Evolutionary conservation across 768 basidiomycete genomes (phyloP).

Genomic region (Baorangia bicolor): DNA sequence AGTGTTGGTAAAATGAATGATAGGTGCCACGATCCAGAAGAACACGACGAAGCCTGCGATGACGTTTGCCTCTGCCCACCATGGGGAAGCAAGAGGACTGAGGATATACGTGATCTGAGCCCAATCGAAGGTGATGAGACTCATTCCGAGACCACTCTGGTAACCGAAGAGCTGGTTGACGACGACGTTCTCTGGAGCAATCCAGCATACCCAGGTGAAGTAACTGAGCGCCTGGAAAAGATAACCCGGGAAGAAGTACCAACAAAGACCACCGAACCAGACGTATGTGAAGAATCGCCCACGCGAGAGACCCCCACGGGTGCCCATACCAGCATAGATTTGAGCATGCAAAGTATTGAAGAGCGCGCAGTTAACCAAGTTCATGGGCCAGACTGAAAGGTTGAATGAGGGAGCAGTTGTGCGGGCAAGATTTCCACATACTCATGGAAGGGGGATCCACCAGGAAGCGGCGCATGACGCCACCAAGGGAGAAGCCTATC

Average conservation of each 20-base stretch:
- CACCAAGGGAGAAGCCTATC: conserved; percentile 63
- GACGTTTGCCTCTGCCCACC: conserved; percentile 43
- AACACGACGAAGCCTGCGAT: conserved; percentile 37
- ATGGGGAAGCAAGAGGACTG: conserved; percentile 35
- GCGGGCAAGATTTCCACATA: conserved; percentile 23
- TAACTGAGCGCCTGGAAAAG: conserved; percentile 65
- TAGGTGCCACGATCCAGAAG: conserved; percentile 33
- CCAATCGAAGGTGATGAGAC: conserved; percentile 81
- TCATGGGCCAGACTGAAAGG: conserved; percentile 66
- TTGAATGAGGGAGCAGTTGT: conserved; percentile 14
- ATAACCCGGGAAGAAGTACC: conserved; percentile 73
- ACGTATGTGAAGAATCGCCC: conserved; percentile 51
- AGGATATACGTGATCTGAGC: conserved; percentile 62
- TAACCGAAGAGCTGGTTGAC: conserved; percentile 81
- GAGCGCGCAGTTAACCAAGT: conserved; percentile 67
- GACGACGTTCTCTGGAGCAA: conserved; percentile 63
- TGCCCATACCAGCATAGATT: conserved; percentile 42
- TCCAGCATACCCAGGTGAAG: conserved; percentile 66
- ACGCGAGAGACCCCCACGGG: conserved; percentile 47
- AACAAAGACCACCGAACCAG: conserved; percentile 39
- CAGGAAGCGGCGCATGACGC: conserved; percentile 58
- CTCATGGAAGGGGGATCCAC: conserved; percentile 68
- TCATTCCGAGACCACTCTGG: conserved; percentile 58
- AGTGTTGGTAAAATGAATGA: conserved; percentile 35
- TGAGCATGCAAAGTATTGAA: conserved; percentile 77